These are phyloP conservation scores for Posidonia oceanica DNA, from an alignment of 116 monocot species.

Conservation along the genomic window DNA sequence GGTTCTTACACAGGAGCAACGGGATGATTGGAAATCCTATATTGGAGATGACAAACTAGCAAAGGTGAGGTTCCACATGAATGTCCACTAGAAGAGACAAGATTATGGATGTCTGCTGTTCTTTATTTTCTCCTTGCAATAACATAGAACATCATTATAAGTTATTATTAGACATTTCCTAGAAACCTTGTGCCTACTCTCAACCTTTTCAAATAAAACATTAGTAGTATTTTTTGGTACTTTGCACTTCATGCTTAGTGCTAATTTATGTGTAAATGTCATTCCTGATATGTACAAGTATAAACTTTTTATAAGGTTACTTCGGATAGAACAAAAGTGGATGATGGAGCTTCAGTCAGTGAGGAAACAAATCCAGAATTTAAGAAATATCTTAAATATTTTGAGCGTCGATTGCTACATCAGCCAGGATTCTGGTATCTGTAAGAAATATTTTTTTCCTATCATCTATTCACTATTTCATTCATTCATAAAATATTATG, in stretches of 20 bases:
- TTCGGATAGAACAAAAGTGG: conserved; percentile 9
- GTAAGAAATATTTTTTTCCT: conserved; percentile 30
- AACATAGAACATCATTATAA: no score
- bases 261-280: background rate
- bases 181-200: no score
- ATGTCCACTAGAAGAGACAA: background rate
- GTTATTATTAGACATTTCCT: no score
- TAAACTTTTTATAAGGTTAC: conserved; percentile 12
- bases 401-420: conserved; percentile 28
- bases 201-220: no score
- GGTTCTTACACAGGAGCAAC: conserved; percentile 21
- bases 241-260: background rate
- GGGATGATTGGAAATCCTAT: conserved; percentile 17
- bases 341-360: conserved; percentile 1
- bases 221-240: background rate
- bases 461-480: background rate
- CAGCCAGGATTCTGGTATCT: conserved; percentile 35
- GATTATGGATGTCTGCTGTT: background rate
- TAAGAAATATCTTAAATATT: conserved; percentile 32
- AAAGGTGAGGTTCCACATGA: conserved; percentile 20
- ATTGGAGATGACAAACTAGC: conserved; percentile 9
- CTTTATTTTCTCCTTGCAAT: no score
- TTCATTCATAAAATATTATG: background rate
- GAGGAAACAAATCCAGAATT: conserved; percentile 27
- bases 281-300: background rate